These are phyloP conservation scores for Neurospora terricola DNA, from an alignment of 495 filamentous ascomycete species.

Conservation along the genomic window DNA sequence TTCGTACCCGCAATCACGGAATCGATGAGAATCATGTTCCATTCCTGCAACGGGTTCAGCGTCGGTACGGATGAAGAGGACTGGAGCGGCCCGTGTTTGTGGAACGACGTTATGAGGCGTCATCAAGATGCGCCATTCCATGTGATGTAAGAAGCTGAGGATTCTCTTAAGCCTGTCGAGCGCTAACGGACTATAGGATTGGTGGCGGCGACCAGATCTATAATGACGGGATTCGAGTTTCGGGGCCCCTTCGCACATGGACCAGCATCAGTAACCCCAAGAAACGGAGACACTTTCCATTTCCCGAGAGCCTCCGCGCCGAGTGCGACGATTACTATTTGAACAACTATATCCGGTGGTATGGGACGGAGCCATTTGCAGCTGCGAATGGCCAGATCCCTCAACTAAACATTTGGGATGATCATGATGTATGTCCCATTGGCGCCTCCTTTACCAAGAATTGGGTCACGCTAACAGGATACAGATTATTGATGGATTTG, in stretches of 20 bases:
- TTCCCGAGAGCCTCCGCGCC: constrained; percentile 59
- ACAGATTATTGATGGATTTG: constrained; percentile 84
- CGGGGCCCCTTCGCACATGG: constrained; percentile 71
- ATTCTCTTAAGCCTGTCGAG: neutral
- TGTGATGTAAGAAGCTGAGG: constrained; percentile 46
- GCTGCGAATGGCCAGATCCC: constrained; percentile 78
- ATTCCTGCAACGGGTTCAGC: constrained; percentile 94
- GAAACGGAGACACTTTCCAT: constrained; percentile 68
- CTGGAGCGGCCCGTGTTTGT: constrained; percentile 72
- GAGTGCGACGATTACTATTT: constrained; percentile 87
- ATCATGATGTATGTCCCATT: constrained; percentile 52
- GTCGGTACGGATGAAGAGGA: constrained; percentile 82
- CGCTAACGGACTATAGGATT: constrained; percentile 35
- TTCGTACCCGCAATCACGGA: constrained; percentile 66
- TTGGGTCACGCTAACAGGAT: neutral
- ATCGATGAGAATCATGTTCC: constrained; percentile 92
- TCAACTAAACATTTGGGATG: constrained; percentile 92
- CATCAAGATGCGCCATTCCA: constrained; percentile 70
- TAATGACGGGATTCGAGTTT: constrained; percentile 78
- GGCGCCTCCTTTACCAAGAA: neutral
- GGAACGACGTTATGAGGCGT: constrained; percentile 79
- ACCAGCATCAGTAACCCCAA: constrained; percentile 71
- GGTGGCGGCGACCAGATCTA: constrained; percentile 96
- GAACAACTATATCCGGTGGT: constrained; percentile 85
- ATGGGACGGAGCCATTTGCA: constrained; percentile 72